Evolutionary conservation across 176 grass and related monocot species (phyloP), one percentile per base, ranked within the genome.

Genomic region (Oryza glaberrima): DNA sequence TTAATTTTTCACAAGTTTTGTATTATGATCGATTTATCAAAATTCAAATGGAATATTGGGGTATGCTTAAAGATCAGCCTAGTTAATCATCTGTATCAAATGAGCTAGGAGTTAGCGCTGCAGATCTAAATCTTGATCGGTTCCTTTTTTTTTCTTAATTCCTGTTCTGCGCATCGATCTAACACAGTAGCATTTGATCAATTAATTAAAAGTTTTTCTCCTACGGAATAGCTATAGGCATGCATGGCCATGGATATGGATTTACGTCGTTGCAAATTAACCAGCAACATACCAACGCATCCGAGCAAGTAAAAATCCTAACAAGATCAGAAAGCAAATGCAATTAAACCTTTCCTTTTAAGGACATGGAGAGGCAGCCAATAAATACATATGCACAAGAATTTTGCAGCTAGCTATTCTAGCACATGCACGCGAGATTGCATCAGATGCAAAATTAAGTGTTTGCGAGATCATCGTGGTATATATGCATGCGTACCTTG

Each of bases 401-500:
- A 35, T 16, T 19, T 16, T 32, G 30, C 30, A 32, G 30, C 2
- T 32, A 32, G 30, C 30, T 32, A 32, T 32, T 32, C 30, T 32
- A 32, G 30, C 30, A 15, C 25, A 80, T 16, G 67, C 49, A 72
- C 17, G 54, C 54, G 19, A 58, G 54, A n/a, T 17, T 1, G 11
- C 38, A 40, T 51, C 45, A 84, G 44, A 67, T 17, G 30, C 64
- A 63, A 69, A 75, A 28, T 7, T 19, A 44, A 30, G 65, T 67
- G n/a, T 3, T 25, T 25, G 26, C 4, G 19, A 58, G 46, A 26
- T 67, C 20, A 69, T 56, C 48, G 4, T 30, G 4, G 19, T 32
- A 8, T 16, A 3, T 5, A 4, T 65, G 30, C 4, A 20, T 28
- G 26, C 78, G 36, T 93, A 96, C 94, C 94, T 96, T 96, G 77